phyloP scores from a whole-genome alignment of 148 eudicot genomes.

The Salicornia ramosissima region DNA sequence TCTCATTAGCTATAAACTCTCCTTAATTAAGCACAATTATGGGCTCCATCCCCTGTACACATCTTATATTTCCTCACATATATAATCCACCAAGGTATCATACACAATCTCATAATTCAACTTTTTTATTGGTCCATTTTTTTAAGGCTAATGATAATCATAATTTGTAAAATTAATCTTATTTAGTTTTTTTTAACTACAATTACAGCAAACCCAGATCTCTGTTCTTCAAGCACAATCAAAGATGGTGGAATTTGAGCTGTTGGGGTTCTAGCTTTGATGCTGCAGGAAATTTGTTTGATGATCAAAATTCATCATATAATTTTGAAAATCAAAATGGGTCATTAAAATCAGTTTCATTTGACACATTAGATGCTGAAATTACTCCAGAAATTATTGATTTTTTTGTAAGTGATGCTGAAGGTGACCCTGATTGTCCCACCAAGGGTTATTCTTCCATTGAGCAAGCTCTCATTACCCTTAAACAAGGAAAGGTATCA shows the following conservation, averaged over 20 bases:
- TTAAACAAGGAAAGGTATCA: conserved; percentile 70
- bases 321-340: conserved; percentile 28
- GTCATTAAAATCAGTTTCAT: conserved; percentile 32
- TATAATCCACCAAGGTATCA: conserved; percentile 21
- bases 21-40: conserved; percentile 6
- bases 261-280: conserved; percentile 40
- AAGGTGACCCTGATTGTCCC: conserved; percentile 96
- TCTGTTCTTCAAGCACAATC: conserved; percentile 24
- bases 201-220: conserved; percentile 28
- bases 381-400: conserved; percentile 64
- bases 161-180: background rate
- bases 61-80: conserved; percentile 15
- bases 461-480: conserved; percentile 52
- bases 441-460: conserved; percentile 71
- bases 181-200: background rate
- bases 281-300: conserved; percentile 26
- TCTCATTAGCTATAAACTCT: conserved; percentile 2
- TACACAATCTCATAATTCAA: background rate
- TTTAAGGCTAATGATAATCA: background rate
- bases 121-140: background rate
- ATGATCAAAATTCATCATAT: conserved; percentile 44
- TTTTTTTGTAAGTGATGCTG: conserved; percentile 93
- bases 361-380: conserved; percentile 59
- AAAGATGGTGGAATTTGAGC: conserved; percentile 31
- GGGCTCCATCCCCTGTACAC: conserved; percentile 30